These are phyloP conservation scores for Somion occarium DNA, from an alignment of 1,284 basidiomycete genomes.

Conservation along the genomic window DNA sequence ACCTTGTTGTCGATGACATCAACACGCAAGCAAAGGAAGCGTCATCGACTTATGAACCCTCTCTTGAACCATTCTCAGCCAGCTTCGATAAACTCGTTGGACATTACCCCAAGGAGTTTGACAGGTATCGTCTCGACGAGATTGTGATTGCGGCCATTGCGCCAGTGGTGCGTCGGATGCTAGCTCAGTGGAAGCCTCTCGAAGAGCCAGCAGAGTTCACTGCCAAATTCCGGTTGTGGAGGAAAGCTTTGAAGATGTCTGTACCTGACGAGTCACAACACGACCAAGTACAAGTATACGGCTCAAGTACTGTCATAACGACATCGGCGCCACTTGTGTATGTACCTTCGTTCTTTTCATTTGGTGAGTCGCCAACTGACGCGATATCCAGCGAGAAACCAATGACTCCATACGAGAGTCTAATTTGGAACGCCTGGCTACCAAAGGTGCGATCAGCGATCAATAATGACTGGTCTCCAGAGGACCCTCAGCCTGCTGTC, in stretches of 20 bases:
- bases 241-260: slow-evolving; percentile 58
- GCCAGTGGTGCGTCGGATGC: slow-evolving; percentile 64
- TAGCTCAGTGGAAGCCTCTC: slow-evolving; percentile 70
- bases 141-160: slow-evolving; percentile 88
- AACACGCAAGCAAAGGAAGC: slow-evolving; percentile 58
- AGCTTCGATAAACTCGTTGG: slow-evolving; percentile 68
- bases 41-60: slow-evolving; percentile 57
- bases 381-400: slow-evolving; percentile 40
- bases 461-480: slow-evolving; percentile 90
- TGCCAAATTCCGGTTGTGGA: slow-evolving; percentile 67
- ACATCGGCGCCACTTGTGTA: slow-evolving; percentile 33
- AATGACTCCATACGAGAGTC: slow-evolving; percentile 95
- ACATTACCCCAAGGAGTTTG: slow-evolving; percentile 77
- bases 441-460: slow-evolving; percentile 88
- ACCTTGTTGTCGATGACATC: slow-evolving; percentile 70
- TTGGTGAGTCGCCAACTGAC: slow-evolving; percentile 10
- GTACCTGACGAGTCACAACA: slow-evolving; percentile 35
- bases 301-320: slow-evolving; percentile 33
- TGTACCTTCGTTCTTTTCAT: slow-evolving; percentile 15
- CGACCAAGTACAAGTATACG: slow-evolving; percentile 55
- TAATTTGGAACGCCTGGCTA: slow-evolving; percentile 94
- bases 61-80: slow-evolving; percentile 67
- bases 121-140: slow-evolving; percentile 80
- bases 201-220: slow-evolving; percentile 60
- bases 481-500: slow-evolving; percentile 70